These are phyloP conservation scores for Mycena kentingensis DNA, from an alignment of 768 basidiomycete genomes.

Conservation along the genomic window DNA sequence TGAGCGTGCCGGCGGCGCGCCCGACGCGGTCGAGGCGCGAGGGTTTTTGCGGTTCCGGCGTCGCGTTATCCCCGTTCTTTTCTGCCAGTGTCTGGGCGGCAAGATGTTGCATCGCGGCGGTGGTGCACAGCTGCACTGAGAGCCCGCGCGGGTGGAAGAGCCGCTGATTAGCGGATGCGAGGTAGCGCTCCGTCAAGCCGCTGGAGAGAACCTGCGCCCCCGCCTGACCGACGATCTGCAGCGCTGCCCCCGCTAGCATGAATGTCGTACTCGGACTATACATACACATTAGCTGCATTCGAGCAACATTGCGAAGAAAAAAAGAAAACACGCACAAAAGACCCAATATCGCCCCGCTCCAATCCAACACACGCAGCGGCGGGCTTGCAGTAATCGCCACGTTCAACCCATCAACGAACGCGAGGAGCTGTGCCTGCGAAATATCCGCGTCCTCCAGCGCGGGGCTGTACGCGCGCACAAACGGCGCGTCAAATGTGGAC, in stretches of 20 bases:
- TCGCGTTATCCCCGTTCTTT: background rate
- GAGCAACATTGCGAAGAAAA: background rate
- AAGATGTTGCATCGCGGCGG: conserved; percentile 26
- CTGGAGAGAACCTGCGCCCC: conserved; percentile 28
- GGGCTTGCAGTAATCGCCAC: conserved; percentile 30
- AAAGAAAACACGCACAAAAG: conserved; percentile 22
- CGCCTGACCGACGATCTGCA: conserved; percentile 19
- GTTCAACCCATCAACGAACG: conserved; percentile 28
- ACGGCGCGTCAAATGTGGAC: background rate
- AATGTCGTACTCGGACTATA: conserved; percentile 18
- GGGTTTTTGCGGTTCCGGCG: conserved; percentile 4
- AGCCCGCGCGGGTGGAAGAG: conserved; percentile 29
- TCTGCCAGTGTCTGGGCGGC: conserved; percentile 6
- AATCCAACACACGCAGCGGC: conserved; percentile 26
- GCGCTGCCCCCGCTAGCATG: conserved; percentile 21
- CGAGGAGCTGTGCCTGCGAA: background rate
- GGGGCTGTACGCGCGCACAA: background rate
- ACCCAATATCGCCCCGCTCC: conserved; percentile 24
- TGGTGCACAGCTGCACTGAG: conserved; percentile 27
- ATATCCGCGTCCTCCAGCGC: background rate
- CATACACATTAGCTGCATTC: background rate
- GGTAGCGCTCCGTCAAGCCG: conserved; percentile 29
- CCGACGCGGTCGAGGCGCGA: conserved; percentile 19
- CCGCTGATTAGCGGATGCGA: conserved; percentile 26
- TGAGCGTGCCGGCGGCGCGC: conserved; percentile 19